phyloP scores from a whole-genome alignment of 2,329 filamentous ascomycete genomes.

The Aspergillus glaucus region DNA sequence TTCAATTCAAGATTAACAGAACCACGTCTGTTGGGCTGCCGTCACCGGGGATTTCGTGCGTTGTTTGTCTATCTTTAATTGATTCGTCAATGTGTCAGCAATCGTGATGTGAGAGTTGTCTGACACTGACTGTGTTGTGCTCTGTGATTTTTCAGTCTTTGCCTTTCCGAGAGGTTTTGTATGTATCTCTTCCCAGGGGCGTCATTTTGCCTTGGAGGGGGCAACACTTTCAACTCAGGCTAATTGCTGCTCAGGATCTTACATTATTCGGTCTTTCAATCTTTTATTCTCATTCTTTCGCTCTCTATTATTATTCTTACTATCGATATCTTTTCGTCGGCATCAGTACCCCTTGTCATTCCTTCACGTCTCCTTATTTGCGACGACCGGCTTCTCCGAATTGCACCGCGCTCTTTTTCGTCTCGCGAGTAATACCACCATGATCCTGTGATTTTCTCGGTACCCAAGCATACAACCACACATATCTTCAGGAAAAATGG shows the following conservation, averaged over 20 bases:
- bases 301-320: no score
- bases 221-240: neutral
- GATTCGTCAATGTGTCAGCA: neutral
- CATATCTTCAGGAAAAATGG: conserved; percentile 7
- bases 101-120: neutral
- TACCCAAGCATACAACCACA: conserved; percentile 7
- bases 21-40: no score
- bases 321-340: no score
- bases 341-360: neutral
- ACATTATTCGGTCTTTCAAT: neutral
- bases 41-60: no score
- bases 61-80: neutral
- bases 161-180: neutral
- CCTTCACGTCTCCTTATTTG: neutral
- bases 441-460: conserved; percentile 13
- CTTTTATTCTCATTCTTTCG: neutral
- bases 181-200: conserved; percentile 1
- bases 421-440: conserved; percentile 8
- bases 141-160: no score
- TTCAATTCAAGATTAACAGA: no score
- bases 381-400: neutral
- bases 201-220: neutral
- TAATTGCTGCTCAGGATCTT: neutral
- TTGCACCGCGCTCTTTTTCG: neutral
- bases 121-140: conserved; percentile 2